A percentile compares a stretch with the other conserved stretches of the same genome.
phyloP scores from a whole-genome alignment of 768 basidiomycete genomes.

The Leccinellum albellum region DNA sequence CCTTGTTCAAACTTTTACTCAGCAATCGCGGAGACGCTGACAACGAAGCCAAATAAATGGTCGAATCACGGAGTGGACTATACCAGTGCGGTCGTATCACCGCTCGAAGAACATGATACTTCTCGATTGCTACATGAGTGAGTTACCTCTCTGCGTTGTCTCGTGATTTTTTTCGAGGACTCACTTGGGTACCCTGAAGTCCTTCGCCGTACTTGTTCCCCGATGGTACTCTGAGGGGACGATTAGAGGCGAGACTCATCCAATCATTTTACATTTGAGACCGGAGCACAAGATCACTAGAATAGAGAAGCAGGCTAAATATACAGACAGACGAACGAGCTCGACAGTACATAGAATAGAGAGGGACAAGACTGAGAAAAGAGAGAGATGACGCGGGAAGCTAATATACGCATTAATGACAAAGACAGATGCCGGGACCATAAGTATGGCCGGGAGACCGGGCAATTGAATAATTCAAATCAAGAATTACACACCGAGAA shows the following conservation, averaged over 20 bases:
- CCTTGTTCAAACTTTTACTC: not conserved
- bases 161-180: not conserved
- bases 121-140: slow-evolving; percentile 9
- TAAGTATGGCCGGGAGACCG: too few species aligned
- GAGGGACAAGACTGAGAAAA: too few species aligned
- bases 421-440: too few species aligned
- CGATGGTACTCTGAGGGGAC: slow-evolving; percentile 19
- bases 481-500: too few species aligned
- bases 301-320: too few species aligned
- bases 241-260: slow-evolving; percentile 14
- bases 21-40: slow-evolving; percentile 2
- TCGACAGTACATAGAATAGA: too few species aligned
- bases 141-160: not conserved
- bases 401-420: too few species aligned
- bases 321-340: too few species aligned
- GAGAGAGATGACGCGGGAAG: too few species aligned
- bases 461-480: too few species aligned
- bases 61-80: slow-evolving; percentile 13
- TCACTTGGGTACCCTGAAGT: not conserved
- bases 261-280: too few species aligned
- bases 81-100: slow-evolving; percentile 8
- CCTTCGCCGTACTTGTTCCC: slow-evolving; percentile 11
- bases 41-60: slow-evolving; percentile 13
- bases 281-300: too few species aligned
- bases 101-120: not conserved